A percentile compares a stretch with the other conserved stretches of the same genome.
Evolutionary conservation across 495 filamentous ascomycete species (phyloP).

Genomic region (Zalerion maritima): DNA sequence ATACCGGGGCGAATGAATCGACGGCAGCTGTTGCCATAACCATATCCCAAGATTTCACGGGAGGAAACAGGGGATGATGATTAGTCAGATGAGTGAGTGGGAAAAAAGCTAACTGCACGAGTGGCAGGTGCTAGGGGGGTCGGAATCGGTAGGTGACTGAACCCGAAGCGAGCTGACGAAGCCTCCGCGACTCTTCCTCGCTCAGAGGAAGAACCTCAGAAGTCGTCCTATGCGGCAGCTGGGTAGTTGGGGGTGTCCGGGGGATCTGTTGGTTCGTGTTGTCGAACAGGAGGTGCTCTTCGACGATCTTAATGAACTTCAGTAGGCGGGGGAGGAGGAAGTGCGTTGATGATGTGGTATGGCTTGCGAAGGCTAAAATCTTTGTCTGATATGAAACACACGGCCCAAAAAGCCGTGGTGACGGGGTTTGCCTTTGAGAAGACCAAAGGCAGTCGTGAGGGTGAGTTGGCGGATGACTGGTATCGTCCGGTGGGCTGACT

Average conservation of each 20-base stretch:
- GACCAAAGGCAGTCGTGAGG: slow-evolving; percentile 45
- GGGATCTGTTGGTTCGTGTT: slow-evolving; percentile 40
- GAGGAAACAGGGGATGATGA: slow-evolving; percentile 2
- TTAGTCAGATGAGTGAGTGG: slow-evolving; percentile 1
- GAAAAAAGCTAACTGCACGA: slow-evolving; percentile 7
- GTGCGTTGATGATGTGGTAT: slow-evolving; percentile 52
- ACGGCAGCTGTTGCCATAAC: slow-evolving; percentile 38
- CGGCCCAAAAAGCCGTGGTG: slow-evolving; percentile 63
- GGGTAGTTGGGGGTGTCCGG: slow-evolving; percentile 43
- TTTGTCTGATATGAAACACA: slow-evolving; percentile 54
- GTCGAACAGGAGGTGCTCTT: slow-evolving; percentile 33
- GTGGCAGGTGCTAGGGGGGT: slow-evolving; percentile 60
- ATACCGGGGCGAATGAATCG: slow-evolving; percentile 24
- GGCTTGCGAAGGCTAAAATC: slow-evolving; percentile 50
- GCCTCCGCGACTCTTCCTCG: slow-evolving; percentile 88
- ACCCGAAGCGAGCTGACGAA: slow-evolving; percentile 70
- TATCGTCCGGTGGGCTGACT: slow-evolving; percentile 2
- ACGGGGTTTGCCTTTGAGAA: slow-evolving; percentile 45
- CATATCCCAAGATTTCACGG: slow-evolving; percentile 25
- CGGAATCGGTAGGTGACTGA: slow-evolving; percentile 64
- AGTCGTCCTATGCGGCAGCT: slow-evolving; percentile 99
- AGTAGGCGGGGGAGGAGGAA: slow-evolving; percentile 40
- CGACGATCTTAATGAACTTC: slow-evolving; percentile 29
- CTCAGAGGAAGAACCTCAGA: slow-evolving; percentile 91
- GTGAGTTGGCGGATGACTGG: neutral